Base-by-base conservation (phyloP, 2,329 filamentous ascomycete genomes). In the Paecilomyces variotii region DNA sequence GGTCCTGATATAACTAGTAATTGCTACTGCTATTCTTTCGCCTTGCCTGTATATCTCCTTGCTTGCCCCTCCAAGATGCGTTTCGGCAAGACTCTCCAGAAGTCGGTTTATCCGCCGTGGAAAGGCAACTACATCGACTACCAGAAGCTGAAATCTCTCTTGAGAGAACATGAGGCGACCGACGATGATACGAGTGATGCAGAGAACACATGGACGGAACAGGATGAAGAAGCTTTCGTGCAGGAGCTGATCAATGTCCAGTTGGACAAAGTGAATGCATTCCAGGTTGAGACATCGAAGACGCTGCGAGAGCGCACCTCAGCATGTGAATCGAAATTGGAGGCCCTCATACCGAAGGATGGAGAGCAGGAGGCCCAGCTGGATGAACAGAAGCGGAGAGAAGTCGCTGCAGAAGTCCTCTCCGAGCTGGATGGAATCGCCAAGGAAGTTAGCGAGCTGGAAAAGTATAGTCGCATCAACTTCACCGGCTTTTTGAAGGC, bases 401-500 rank as follows among this genome's bases (percentile, higher is more conserved):
- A 62, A 71, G 84, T 68, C 79, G 95, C 76, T 56, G 85, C 86
- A 64, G 84, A 90, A 66, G 86, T 93, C 45, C 82, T 94, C 69
- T 75, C 79, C 54, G 91, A 97, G 78, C 83, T 97, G 58, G 93
- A 97, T 74, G 77, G 78, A 57, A 94, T 97, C 74, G 94, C 90
- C 34, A 90, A 90, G 72, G 91, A 97, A 75, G 87, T 95, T 69
- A 93, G 88, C 72, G 90, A 96, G 79, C 83, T 99, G 65, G 94
- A 96, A 77, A 94, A 90, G 74, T 99, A 94, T 78, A 94, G 91
- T 75, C 89, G 88, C 63, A 87, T 97, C 78, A 99, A 99, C 78
- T 99, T 97, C 76, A 96, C 94, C 4, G 94, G 91, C 54, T 96
- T 97, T 76, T 83, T 97, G 71, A 99, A 99, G 81, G 96, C 96